Conservation (phyloP, 306 rosid species). For the Amphicarpaea edgeworthii region DNA sequence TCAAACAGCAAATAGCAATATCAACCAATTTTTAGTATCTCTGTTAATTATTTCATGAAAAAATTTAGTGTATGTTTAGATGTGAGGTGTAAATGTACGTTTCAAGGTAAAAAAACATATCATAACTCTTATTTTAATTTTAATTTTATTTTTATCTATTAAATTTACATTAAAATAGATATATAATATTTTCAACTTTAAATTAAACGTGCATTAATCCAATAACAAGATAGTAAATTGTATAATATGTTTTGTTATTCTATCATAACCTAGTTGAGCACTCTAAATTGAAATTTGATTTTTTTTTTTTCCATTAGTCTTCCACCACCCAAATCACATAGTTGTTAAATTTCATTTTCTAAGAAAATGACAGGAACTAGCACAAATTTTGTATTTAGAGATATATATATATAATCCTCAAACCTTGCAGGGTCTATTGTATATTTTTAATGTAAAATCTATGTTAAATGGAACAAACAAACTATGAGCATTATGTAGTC, state of each 20-base stretch:
- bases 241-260: background rate
- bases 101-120: no score
- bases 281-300: background rate
- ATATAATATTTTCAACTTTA: no score
- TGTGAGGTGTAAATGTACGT: no score
- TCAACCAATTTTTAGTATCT: background rate
- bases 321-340: background rate
- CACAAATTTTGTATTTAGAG: background rate
- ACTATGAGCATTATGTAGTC: background rate
- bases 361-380: background rate
- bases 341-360: background rate
- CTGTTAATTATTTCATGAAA: background rate
- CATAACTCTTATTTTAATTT: no score
- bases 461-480: background rate
- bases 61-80: background rate
- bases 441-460: background rate
- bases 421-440: conserved; percentile 6
- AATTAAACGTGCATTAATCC: no score
- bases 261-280: background rate
- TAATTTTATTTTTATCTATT: no score
- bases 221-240: background rate
- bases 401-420: conserved; percentile 1
- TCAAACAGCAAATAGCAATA: background rate
- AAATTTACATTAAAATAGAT: no score
- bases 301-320: background rate